These are phyloP conservation scores for Alternaria sp. DNA, from an alignment of 2,329 filamentous ascomycete genomes.

Conservation along the genomic window DNA sequence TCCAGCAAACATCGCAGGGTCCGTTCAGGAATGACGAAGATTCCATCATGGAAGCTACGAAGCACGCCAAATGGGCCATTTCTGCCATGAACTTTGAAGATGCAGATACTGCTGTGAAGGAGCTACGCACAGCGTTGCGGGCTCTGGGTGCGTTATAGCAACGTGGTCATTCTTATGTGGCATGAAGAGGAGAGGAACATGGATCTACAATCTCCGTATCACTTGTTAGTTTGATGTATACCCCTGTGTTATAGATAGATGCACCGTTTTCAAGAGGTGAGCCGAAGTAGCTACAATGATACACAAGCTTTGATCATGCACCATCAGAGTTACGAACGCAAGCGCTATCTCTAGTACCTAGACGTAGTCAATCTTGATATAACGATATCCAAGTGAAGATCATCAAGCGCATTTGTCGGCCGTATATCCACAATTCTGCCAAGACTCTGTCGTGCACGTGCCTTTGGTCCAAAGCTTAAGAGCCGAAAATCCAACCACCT, in stretches of 20 bases:
- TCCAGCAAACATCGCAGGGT: conserved; percentile 38
- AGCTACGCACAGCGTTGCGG: conserved; percentile 77
- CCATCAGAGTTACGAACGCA: too few species aligned
- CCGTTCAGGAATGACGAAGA: conserved; percentile 68
- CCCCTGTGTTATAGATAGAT: conserved; percentile 20
- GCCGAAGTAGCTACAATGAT: neutral
- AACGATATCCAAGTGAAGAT: neutral
- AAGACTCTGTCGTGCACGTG: conserved; percentile 24
- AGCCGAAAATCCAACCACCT: conserved; percentile 3
- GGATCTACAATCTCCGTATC: neutral
- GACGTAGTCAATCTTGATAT: too few species aligned
- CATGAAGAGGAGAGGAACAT: neutral
- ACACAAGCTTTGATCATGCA: too few species aligned
- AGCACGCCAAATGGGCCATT: conserved; percentile 96
- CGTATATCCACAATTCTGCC: conserved; percentile 2
- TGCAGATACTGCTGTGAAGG: conserved; percentile 84
- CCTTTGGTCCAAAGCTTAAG: conserved; percentile 15
- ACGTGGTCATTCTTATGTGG: neutral
- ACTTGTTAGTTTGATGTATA: conserved; percentile 19
- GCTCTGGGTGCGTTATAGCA: conserved; percentile 64
- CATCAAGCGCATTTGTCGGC: neutral
- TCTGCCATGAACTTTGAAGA: conserved; percentile 97
- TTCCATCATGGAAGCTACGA: conserved; percentile 80
- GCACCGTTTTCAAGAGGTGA: neutral
- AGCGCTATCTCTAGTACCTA: neutral